Conservation (phyloP, 2,329 filamentous ascomycete genomes). For the Exophiala viscosa region DNA sequence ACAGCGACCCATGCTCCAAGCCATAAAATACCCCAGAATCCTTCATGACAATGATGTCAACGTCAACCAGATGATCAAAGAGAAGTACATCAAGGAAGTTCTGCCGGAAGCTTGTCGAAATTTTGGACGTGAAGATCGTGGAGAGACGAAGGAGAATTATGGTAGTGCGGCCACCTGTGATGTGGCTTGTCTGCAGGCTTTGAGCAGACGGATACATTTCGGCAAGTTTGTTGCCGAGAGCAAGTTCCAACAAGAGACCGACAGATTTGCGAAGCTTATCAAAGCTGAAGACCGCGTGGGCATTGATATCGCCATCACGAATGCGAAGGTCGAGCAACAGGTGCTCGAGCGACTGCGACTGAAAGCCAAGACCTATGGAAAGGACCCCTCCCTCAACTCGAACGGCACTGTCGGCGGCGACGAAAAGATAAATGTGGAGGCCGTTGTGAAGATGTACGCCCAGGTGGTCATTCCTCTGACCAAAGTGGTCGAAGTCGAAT, state of each 20-base stretch:
- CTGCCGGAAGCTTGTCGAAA: constrained; percentile 79
- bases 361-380: constrained; percentile 92
- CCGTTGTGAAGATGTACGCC: constrained; percentile 83
- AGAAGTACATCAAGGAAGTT: constrained; percentile 77
- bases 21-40: constrained; percentile 81
- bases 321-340: constrained; percentile 82
- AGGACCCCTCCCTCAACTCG: constrained; percentile 65
- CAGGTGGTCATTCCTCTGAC: constrained; percentile 93
- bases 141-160: constrained; percentile 89
- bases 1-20: constrained; percentile 76
- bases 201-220: constrained; percentile 90
- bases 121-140: constrained; percentile 72
- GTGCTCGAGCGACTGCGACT: constrained; percentile 80
- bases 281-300: constrained; percentile 72
- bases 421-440: constrained; percentile 84
- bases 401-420: constrained; percentile 42
- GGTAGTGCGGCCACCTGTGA: constrained; percentile 88
- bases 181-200: constrained; percentile 81
- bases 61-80: constrained; percentile 82
- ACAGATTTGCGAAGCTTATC: constrained; percentile 78
- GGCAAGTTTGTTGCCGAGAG: constrained; percentile 97
- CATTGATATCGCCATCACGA: constrained; percentile 87
- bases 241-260: constrained; percentile 82
- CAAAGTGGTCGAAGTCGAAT: constrained; percentile 98
- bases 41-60: constrained; percentile 86